These are phyloP conservation scores for Monosporascus sp. DNA, from an alignment of 2,329 filamentous ascomycete genomes.

Conservation along the genomic window DNA sequence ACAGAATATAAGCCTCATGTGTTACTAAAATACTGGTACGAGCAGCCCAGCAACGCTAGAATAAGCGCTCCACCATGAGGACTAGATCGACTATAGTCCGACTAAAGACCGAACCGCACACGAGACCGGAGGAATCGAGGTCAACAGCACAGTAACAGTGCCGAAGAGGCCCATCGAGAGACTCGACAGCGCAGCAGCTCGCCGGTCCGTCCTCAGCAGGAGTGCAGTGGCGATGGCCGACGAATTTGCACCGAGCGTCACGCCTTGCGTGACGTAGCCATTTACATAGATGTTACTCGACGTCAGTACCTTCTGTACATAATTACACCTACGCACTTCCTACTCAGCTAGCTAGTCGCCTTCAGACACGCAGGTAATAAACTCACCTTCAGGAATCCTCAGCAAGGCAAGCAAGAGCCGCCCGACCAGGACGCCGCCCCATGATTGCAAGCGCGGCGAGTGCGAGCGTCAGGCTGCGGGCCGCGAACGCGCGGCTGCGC, in stretches of 20 bases:
- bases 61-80: no score
- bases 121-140: slow-evolving; percentile 50
- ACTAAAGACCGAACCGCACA: slow-evolving; percentile 43
- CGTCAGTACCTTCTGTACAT: background rate
- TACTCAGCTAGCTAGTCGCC: no score
- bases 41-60: no score
- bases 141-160: slow-evolving; percentile 53
- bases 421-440: slow-evolving; percentile 52
- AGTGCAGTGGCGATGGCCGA: slow-evolving; percentile 55
- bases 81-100: slow-evolving; percentile 25
- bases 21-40: no score
- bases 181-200: slow-evolving; percentile 54
- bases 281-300: slow-evolving; percentile 30
- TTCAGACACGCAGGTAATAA: background rate
- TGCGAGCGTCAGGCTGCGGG: slow-evolving; percentile 53
- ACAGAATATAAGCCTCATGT: no score
- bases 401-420: slow-evolving; percentile 41
- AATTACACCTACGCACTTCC: background rate
- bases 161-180: slow-evolving; percentile 58
- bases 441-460: slow-evolving; percentile 56
- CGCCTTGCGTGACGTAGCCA: slow-evolving; percentile 59
- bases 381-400: slow-evolving; percentile 47
- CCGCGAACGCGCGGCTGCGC: slow-evolving; percentile 50
- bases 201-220: slow-evolving; percentile 49
- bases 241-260: slow-evolving; percentile 56